Conservation (phyloP, 768 basidiomycete species). For the Tricholoma hemisulphureum region DNA sequence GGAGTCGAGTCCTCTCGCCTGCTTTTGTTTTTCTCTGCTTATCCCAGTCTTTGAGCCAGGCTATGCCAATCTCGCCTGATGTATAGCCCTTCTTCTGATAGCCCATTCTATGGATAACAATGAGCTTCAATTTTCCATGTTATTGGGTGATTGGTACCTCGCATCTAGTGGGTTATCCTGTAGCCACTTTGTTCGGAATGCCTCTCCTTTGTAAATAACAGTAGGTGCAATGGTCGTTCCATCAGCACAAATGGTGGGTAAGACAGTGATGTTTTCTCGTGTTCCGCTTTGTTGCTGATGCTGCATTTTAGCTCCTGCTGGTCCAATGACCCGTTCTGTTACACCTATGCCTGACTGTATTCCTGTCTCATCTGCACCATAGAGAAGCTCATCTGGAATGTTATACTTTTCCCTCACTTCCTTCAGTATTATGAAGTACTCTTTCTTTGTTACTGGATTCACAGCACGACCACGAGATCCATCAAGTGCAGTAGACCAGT, state of each 20-base stretch:
- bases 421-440: slow-evolving; percentile 22
- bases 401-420: background rate
- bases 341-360: no score
- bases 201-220: no score
- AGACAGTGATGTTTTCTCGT: slow-evolving; percentile 33
- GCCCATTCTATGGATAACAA: slow-evolving; percentile 18
- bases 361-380: slow-evolving; percentile 20
- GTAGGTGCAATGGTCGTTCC: slow-evolving; percentile 29
- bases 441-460: no score
- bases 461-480: slow-evolving; percentile 25
- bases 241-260: slow-evolving; percentile 42
- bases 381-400: slow-evolving; percentile 18
- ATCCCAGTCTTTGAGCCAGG: no score
- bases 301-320: no score
- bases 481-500: no score
- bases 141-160: slow-evolving; percentile 21
- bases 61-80: no score
- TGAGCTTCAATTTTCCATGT: background rate
- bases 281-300: slow-evolving; percentile 21
- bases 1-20: slow-evolving; percentile 27
- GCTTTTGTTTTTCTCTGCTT: slow-evolving; percentile 32
- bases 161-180: no score
- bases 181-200: no score
- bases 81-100: slow-evolving; percentile 17
- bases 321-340: no score